Evolutionary conservation across 208 protist genomes (phyloP).

Genomic region (Leishmania gerbilli): DNA sequence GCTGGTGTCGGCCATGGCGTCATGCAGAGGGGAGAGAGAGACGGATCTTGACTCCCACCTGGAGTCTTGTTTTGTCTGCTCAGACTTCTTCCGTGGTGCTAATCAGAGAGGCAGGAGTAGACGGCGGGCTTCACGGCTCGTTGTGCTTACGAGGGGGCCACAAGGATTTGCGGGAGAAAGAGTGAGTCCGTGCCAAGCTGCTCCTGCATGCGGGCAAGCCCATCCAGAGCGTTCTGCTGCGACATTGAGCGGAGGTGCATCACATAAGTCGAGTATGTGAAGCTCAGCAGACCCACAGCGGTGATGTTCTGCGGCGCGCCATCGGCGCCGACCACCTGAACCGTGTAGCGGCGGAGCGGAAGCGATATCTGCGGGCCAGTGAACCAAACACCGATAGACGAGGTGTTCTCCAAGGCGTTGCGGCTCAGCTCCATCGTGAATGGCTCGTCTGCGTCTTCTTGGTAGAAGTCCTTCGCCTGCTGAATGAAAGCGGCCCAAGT

Average conservation of each 20-base stretch:
- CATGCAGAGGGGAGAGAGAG: background rate
- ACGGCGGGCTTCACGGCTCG: background rate
- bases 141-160: constrained; percentile 24
- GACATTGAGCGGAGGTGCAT: constrained; percentile 55
- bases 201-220: constrained; percentile 49
- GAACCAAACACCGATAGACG: constrained; percentile 77
- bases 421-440: constrained; percentile 28
- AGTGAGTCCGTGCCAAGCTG: constrained; percentile 44
- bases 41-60: background rate
- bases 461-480: constrained; percentile 51
- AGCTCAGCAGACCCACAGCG: constrained; percentile 62
- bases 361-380: constrained; percentile 55
- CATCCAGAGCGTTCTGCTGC: constrained; percentile 47
- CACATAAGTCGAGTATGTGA: constrained; percentile 80
- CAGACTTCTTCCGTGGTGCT: background rate
- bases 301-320: constrained; percentile 46
- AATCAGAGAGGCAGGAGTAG: background rate
- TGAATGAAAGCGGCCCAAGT: constrained; percentile 62
- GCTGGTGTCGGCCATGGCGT: background rate
- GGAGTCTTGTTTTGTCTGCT: background rate
- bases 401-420: constrained; percentile 70
- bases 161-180: constrained; percentile 61
- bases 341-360: constrained; percentile 63
- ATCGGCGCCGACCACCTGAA: constrained; percentile 42
- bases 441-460: constrained; percentile 16